phyloP scores from a whole-genome alignment of 768 basidiomycete genomes.

The Trametes gibbosa region DNA sequence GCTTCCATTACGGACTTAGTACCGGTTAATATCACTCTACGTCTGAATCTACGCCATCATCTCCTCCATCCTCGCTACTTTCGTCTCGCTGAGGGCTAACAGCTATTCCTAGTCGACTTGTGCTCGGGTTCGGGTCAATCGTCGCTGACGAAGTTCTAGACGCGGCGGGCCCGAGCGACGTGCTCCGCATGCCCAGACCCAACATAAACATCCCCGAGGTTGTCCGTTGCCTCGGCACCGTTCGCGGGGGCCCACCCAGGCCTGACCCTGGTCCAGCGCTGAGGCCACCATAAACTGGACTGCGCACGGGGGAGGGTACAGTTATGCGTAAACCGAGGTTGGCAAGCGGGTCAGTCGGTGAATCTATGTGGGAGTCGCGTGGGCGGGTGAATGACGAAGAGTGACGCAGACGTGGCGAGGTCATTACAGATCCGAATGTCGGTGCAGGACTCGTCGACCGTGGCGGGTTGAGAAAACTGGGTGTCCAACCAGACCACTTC shows the following conservation, averaged over 20 bases:
- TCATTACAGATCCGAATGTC: conserved; percentile 76
- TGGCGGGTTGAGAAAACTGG: conserved; percentile 45
- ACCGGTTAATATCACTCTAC: conserved; percentile 10
- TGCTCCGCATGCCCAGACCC: conserved; percentile 49
- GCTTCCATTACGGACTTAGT: neutral
- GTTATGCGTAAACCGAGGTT: conserved; percentile 53
- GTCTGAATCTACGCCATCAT: conserved; percentile 13
- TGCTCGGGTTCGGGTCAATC: conserved; percentile 5
- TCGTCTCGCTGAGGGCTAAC: conserved; percentile 12
- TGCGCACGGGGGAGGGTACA: conserved; percentile 41
- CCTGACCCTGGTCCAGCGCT: neutral
- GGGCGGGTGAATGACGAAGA: conserved; percentile 39
- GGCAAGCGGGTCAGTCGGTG: conserved; percentile 39
- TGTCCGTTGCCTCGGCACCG: conserved; percentile 41
- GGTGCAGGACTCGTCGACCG: conserved; percentile 43
- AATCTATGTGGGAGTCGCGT: conserved; percentile 15
- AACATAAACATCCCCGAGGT: conserved; percentile 64
- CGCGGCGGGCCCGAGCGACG: conserved; percentile 27
- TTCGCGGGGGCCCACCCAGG: conserved; percentile 16
- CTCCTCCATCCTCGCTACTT: neutral
- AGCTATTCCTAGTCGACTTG: neutral
- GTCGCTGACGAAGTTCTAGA: conserved; percentile 10
- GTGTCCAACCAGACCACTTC: conserved; percentile 52
- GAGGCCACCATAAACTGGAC: conserved; percentile 1
- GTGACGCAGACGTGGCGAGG: conserved; percentile 56